Percentiles rank a stretch among this genome's conserved stretches.
These are phyloP conservation scores for Macroventuria anomochaeta DNA, from an alignment of 2,329 filamentous ascomycete species.

Conservation along the genomic window DNA sequence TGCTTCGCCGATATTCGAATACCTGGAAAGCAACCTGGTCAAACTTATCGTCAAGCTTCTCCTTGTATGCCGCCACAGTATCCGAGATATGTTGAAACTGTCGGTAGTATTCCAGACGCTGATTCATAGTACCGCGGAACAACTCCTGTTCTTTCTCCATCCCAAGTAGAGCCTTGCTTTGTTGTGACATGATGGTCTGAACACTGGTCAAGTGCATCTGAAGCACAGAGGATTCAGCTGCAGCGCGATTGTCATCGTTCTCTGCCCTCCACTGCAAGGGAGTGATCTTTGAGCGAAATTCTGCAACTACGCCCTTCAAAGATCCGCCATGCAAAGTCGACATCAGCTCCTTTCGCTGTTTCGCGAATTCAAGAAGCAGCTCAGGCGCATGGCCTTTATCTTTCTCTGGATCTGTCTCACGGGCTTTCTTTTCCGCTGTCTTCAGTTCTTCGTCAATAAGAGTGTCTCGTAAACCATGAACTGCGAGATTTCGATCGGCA, in stretches of 20 bases:
- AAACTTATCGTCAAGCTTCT: constrained; percentile 63
- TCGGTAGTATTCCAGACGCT: constrained; percentile 85
- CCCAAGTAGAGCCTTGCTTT: constrained; percentile 58
- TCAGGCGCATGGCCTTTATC: constrained; percentile 73
- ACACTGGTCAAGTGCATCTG: constrained; percentile 67
- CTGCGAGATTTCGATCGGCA: constrained; percentile 76
- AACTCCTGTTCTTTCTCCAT: constrained; percentile 75
- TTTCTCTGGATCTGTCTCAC: constrained; percentile 58
- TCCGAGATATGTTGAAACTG: constrained; percentile 93
- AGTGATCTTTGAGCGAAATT: constrained; percentile 69
- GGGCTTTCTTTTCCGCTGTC: constrained; percentile 65
- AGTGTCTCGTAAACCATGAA: constrained; percentile 78
- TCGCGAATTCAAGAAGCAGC: constrained; percentile 63
- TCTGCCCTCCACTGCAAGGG: constrained; percentile 65
- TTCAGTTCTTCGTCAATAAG: constrained; percentile 77
- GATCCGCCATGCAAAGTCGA: constrained; percentile 64
- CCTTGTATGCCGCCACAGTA: constrained; percentile 77
- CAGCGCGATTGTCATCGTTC: constrained; percentile 61
- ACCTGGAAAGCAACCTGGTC: constrained; percentile 57
- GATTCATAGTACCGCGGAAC: constrained; percentile 82
- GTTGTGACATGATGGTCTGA: constrained; percentile 59
- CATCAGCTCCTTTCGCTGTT: constrained; percentile 56
- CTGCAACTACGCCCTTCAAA: constrained; percentile 72
- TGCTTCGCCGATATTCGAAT: constrained; percentile 57
- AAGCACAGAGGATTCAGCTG: constrained; percentile 69